Conservation (phyloP, 768 basidiomycete genomes). For the Xerocomus potaroensis region DNA sequence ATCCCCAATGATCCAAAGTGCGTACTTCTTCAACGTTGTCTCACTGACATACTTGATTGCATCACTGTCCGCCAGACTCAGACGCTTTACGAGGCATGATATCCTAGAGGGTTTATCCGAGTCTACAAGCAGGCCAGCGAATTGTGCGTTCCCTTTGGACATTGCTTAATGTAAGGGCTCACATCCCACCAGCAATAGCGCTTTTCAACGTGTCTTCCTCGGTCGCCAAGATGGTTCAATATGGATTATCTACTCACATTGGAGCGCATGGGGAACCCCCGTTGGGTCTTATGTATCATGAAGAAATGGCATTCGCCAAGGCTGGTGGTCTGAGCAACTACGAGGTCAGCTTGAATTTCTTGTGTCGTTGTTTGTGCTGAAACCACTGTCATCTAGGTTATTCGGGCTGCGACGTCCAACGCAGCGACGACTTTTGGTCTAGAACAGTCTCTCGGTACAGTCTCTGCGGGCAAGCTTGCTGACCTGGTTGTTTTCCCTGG, state of each 20-base stretch:
- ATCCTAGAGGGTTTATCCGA: slow-evolving; percentile 57
- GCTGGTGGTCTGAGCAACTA: slow-evolving; percentile 67
- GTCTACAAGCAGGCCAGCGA: slow-evolving; percentile 52
- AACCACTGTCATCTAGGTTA: slow-evolving; percentile 37
- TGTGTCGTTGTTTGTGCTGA: neutral
- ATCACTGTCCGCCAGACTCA: slow-evolving; percentile 40
- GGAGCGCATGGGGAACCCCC: slow-evolving; percentile 76
- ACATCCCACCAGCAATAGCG: slow-evolving; percentile 44
- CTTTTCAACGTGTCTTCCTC: slow-evolving; percentile 68
- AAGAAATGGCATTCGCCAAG: slow-evolving; percentile 63
- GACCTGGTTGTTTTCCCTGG: slow-evolving; percentile 66
- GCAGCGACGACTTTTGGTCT: slow-evolving; percentile 66
- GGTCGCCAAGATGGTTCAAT: slow-evolving; percentile 62
- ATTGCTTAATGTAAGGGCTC: neutral
- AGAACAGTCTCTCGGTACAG: slow-evolving; percentile 55
- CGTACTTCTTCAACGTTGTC: slow-evolving; percentile 4
- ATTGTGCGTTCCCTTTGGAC: slow-evolving; percentile 41
- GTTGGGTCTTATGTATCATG: slow-evolving; percentile 70
- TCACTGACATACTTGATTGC: neutral
- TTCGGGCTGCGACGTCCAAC: slow-evolving; percentile 63
- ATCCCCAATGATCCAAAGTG: slow-evolving; percentile 69
- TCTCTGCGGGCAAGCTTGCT: slow-evolving; percentile 63
- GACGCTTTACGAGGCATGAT: slow-evolving; percentile 62
- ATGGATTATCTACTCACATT: slow-evolving; percentile 58
- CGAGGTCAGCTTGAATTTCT: slow-evolving; percentile 42